These are phyloP conservation scores for Triticum monococcum DNA, from an alignment of 176 grass and related monocot species.

Conservation along the genomic window DNA sequence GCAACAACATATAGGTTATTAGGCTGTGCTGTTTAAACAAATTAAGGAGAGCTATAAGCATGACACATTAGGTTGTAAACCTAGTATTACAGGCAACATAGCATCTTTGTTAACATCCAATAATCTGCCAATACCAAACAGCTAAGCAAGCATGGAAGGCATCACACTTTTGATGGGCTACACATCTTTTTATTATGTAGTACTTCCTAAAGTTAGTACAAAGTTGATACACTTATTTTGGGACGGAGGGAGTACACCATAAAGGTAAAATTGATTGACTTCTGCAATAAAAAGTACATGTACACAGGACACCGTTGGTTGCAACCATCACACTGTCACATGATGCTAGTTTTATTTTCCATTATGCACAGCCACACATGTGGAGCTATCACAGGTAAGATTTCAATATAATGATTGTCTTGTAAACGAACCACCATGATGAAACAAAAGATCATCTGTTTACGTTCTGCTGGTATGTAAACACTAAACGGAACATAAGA, in stretches of 20 bases:
- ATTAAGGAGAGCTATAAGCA: not conserved
- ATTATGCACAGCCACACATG: too few species aligned
- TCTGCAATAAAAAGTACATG: too few species aligned
- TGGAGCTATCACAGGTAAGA: too few species aligned
- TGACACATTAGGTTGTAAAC: not conserved
- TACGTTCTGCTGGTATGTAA: too few species aligned
- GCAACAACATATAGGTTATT: not conserved
- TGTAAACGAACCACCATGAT: too few species aligned
- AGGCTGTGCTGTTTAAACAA: not conserved
- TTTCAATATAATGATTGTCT: too few species aligned
- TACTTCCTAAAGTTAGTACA: too few species aligned
- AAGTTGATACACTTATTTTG: too few species aligned
- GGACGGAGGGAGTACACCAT: not conserved
- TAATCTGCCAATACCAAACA: not conserved
- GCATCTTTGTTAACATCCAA: not conserved
- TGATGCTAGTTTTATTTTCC: too few species aligned
- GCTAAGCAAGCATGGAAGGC: not conserved
- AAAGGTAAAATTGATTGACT: not conserved
- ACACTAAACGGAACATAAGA: too few species aligned
- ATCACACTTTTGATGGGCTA: not conserved
- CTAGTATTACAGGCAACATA: not conserved
- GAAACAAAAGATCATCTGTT: too few species aligned
- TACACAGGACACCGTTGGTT: not conserved
- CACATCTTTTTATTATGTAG: too few species aligned
- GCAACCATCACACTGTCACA: not conserved